A percentile compares a stretch with the other conserved stretches of the same genome.
Evolutionary conservation across 768 basidiomycete genomes (phyloP).

Genomic region (Sarcodon sp.): DNA sequence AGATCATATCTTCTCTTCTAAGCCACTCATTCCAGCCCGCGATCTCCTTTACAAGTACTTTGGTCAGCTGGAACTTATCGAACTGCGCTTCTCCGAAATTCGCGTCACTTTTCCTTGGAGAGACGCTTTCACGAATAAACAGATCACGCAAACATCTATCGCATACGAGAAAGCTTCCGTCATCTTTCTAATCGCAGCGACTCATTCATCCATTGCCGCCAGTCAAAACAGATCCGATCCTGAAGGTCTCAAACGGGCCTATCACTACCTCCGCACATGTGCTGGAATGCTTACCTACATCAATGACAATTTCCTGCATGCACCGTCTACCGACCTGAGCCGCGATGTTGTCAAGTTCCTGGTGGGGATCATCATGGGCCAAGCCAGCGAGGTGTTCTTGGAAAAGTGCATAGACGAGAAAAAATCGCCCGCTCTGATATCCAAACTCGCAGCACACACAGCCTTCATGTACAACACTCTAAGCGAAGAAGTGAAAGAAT

Average conservation of each 20-base stretch:
- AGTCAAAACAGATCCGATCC: conserved; percentile 79
- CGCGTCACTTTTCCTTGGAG: conserved; percentile 94
- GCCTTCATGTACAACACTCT: conserved; percentile 71
- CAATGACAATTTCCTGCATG: conserved; percentile 98
- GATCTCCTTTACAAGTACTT: conserved; percentile 99
- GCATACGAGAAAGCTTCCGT: conserved; percentile 98
- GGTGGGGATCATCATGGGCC: conserved; percentile 77
- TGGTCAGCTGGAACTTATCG: conserved; percentile 94
- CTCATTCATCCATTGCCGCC: conserved; percentile 84
- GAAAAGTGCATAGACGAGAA: conserved; percentile 93
- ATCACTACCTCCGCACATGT: conserved; percentile 79
- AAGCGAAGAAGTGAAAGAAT: conserved; percentile 91
- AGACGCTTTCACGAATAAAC: conserved; percentile 92
- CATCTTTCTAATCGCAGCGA: conserved; percentile 91
- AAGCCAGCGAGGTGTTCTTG: conserved; percentile 92
- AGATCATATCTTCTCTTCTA: neutral
- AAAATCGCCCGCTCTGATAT: conserved; percentile 63
- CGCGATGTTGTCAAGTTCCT: conserved; percentile 92
- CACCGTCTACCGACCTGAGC: conserved; percentile 89
- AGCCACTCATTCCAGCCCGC: conserved; percentile 35
- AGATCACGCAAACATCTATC: conserved; percentile 89
- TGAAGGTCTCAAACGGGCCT: conserved; percentile 87
- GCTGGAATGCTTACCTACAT: conserved; percentile 98
- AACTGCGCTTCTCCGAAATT: conserved; percentile 93
- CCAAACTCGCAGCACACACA: conserved; percentile 77